Base-by-base conservation (phyloP, 768 basidiomycete genomes). In the Chalciporus sphaerocephalus region DNA sequence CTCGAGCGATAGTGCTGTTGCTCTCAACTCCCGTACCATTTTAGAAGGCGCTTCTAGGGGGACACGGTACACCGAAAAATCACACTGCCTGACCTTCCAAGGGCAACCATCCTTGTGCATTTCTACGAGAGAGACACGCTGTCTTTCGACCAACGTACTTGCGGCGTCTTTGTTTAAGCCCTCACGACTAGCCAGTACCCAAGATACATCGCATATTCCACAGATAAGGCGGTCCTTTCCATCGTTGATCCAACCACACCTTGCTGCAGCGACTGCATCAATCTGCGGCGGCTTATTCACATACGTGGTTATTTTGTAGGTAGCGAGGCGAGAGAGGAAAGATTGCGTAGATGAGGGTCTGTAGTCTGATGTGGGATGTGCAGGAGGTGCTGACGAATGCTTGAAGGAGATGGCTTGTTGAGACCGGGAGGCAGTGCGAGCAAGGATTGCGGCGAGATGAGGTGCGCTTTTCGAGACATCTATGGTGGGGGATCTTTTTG, bases 61-160 rank as follows among this genome's bases (percentile, higher is more conserved):
- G 16, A 91, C 79, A 42, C 85, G 81, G 55, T 89, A 89, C 42
- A 91, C 80, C 0, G 82, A 81, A 36, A 75, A 68, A 62, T 90
- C 86, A 53, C 89, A 91, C 60, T 92, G 90, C 45, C 79, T 76
- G 40, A 74, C 70, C 61, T 79, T 87, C 90, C 90, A 92, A 3
- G 90, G 89, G 58, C 90, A 92, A 0, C 86, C 85, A 36, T 80
- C 74, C 62, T 90, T 90, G 60, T 92, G 90, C 57, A 75, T 74
- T 4, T 78, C 76, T 1, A 90, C 78, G 5, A 92, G 67, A 34
- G 78, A 78, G 4, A 57, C 50, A 12, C 76, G 76, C 60, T 92
- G 90, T 54, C 84, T 90, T 61, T 88, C 87, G 28, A 89, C 68
- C 49, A 92, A 69, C 12, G 79, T 62, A 58, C 79, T 81, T 32